Evolutionary conservation across 1,284 basidiomycete species (phyloP).

Genomic region (Ustilago vetiveriae): DNA sequence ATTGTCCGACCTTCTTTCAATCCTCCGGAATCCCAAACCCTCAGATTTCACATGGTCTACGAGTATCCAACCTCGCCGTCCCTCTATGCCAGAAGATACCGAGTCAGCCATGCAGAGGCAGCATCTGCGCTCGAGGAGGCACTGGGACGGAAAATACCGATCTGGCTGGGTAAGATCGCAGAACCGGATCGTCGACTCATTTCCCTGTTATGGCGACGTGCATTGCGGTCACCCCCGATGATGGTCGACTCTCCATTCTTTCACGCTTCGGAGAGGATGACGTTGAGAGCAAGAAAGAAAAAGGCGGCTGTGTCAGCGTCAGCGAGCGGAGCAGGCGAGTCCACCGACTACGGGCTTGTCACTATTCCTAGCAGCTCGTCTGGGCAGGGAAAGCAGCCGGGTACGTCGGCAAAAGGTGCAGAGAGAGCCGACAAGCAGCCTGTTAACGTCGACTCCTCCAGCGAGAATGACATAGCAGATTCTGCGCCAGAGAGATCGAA

Average conservation of each 20-base stretch:
- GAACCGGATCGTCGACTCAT: not conserved
- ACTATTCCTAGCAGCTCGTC: not conserved
- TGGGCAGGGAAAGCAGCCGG: too few species aligned
- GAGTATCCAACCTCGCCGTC: constrained; percentile 8
- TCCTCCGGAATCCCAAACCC: too few species aligned
- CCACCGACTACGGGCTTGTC: too few species aligned
- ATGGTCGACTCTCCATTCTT: not conserved
- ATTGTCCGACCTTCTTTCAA: constrained; percentile 1
- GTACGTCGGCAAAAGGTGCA: too few species aligned
- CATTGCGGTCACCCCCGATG: not conserved
- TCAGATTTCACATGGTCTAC: not conserved
- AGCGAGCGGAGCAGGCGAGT: not conserved
- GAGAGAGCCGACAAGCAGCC: too few species aligned
- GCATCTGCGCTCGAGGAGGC: not conserved
- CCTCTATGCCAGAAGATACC: not conserved
- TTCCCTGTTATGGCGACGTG: not conserved
- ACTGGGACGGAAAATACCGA: not conserved
- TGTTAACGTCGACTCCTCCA: not conserved
- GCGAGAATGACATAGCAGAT: too few species aligned
- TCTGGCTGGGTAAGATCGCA: constrained; percentile 5
- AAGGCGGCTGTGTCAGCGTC: not conserved
- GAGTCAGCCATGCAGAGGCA: not conserved
- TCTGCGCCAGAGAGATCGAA: too few species aligned
- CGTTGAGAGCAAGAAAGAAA: too few species aligned
- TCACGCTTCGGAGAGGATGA: not conserved